phyloP scores from a whole-genome alignment of 306 rosid species.

The Prunus davidiana region DNA sequence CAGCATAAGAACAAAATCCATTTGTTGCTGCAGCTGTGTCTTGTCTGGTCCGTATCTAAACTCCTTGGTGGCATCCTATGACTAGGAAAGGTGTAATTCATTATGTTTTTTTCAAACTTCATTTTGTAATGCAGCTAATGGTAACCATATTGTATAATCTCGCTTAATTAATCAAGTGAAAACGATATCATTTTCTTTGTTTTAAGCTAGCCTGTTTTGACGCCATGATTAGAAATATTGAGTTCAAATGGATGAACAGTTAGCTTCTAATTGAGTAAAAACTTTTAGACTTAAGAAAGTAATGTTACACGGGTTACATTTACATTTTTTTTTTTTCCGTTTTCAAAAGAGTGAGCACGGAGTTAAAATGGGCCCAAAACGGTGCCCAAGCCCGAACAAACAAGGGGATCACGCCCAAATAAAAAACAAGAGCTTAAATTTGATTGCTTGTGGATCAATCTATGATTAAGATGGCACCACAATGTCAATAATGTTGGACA shows the following conservation, averaged over 20 bases:
- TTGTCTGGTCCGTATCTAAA: background rate
- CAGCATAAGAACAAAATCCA: background rate
- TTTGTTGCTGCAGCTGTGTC: background rate
- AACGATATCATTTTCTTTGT: background rate
- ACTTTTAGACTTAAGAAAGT: no score
- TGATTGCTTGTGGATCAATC: background rate
- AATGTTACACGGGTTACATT: no score
- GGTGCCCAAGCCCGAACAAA: no score
- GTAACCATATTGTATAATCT: background rate
- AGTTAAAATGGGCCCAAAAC: no score
- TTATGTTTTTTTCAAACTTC: background rate
- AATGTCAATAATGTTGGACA: background rate
- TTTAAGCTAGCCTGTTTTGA: no score
- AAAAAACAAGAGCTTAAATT: no score
- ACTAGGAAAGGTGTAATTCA: background rate
- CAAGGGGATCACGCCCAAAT: no score
- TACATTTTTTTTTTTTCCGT: no score
- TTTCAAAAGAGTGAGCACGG: no score
- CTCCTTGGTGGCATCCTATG: constrained; percentile 3
- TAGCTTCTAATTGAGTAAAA: no score
- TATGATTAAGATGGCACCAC: background rate
- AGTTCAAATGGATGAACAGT: no score
- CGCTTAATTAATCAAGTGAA: background rate
- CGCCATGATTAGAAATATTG: no score
- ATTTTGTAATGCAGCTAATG: background rate